These are phyloP conservation scores for Pestalotiopsis sp. DNA, from an alignment of 2,329 filamentous ascomycete species.

Conservation along the genomic window DNA sequence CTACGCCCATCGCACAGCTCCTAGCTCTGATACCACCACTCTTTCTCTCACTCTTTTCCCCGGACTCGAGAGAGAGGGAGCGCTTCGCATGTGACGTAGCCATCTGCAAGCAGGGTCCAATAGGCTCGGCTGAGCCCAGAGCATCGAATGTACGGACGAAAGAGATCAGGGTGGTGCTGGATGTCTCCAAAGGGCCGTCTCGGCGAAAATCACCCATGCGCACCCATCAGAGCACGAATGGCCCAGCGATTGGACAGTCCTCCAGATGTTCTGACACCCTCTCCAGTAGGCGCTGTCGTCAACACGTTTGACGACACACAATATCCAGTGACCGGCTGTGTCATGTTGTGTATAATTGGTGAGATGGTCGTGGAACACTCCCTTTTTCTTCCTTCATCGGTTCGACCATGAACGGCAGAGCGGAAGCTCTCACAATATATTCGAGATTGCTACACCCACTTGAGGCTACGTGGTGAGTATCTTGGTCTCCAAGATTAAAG, in stretches of 20 bases:
- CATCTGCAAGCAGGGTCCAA: conserved; percentile 1
- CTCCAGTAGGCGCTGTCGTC: background rate
- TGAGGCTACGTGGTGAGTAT: background rate
- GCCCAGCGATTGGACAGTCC: background rate
- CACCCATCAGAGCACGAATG: background rate
- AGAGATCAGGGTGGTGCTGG: background rate
- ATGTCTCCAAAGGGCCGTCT: background rate
- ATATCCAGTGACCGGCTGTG: background rate
- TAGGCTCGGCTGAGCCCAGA: background rate
- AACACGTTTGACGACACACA: background rate
- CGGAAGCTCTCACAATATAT: background rate
- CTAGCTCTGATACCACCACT: background rate
- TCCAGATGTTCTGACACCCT: background rate
- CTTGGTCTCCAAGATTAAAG: background rate
- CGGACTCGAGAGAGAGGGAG: background rate
- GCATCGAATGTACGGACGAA: background rate
- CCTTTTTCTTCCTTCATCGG: background rate
- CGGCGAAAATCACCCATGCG: background rate
- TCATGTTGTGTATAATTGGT: background rate
- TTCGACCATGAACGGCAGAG: background rate
- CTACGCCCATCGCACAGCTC: background rate
- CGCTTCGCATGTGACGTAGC: background rate
- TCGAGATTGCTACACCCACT: background rate
- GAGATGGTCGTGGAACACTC: background rate
- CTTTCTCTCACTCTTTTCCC: background rate